Percentiles rank a stretch among this genome's conserved stretches.
Conservation (phyloP, 306 rosid genomes). For the Urtica urens region DNA sequence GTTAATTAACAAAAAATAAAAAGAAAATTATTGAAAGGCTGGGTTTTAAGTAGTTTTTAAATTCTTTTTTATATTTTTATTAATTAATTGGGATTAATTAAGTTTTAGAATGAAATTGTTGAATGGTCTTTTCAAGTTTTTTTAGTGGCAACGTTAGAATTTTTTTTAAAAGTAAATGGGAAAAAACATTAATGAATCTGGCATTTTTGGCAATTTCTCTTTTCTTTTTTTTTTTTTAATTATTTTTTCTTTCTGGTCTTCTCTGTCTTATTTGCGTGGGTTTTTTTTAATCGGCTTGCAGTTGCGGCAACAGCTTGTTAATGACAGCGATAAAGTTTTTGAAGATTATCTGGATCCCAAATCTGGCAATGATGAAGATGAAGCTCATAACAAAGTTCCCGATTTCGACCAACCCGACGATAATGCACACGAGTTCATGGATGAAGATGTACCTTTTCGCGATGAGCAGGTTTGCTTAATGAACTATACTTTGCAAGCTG, state of each 20-base stretch:
- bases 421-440: slow-evolving; percentile 43
- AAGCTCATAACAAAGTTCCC: slow-evolving; percentile 28
- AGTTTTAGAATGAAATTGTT: too few relatives aligned
- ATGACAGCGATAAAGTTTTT: slow-evolving; percentile 35
- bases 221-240: slow-evolving; percentile 4
- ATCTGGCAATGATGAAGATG: slow-evolving; percentile 41
- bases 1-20: too few relatives aligned
- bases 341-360: slow-evolving; percentile 28
- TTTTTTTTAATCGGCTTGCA: slow-evolving; percentile 18
- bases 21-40: too few relatives aligned
- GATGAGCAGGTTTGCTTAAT: slow-evolving; percentile 44
- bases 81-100: too few relatives aligned
- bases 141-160: too few relatives aligned
- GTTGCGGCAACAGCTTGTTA: slow-evolving; percentile 63
- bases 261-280: too few relatives aligned
- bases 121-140: too few relatives aligned
- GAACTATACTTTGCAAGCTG: slow-evolving; percentile 10
- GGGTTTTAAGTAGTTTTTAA: too few relatives aligned
- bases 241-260: slow-evolving; percentile 17
- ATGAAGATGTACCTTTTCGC: slow-evolving; percentile 36
- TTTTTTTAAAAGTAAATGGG: too few relatives aligned
- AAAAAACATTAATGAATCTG: background rate
- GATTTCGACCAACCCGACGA: slow-evolving; percentile 29
- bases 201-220: background rate
- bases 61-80: too few relatives aligned